These are phyloP conservation scores for Xylaria flabelliformis DNA, from an alignment of 495 filamentous ascomycete genomes.

Conservation along the genomic window DNA sequence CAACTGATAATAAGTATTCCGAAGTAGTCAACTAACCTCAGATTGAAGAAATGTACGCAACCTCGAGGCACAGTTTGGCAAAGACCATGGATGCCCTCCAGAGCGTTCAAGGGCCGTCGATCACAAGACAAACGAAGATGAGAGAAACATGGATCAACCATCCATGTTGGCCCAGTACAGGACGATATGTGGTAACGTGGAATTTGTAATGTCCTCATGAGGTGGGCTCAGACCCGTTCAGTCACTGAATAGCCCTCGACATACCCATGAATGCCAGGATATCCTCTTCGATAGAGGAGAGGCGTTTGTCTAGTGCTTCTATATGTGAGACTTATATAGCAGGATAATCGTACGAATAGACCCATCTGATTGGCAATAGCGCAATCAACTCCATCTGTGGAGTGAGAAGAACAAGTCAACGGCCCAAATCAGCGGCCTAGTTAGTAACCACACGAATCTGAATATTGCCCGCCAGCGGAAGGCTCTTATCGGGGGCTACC, in stretches of 20 bases:
- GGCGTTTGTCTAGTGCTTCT: not conserved
- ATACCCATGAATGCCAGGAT: not conserved
- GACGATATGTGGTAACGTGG: not conserved
- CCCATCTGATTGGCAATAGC: slow-evolving; percentile 3
- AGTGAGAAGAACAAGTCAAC: slow-evolving; percentile 1
- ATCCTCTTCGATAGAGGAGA: not conserved
- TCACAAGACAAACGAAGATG: not conserved
- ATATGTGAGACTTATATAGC: slow-evolving; percentile 16
- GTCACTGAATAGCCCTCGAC: not conserved
- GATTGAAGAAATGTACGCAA: not conserved
- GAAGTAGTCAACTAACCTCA: not conserved
- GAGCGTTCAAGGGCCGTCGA: not conserved
- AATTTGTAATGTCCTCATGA: not conserved
- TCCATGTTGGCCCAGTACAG: not conserved
- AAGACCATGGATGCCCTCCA: not conserved
- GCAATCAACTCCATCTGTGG: not conserved
- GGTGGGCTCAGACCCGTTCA: not conserved
- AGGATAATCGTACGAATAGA: not conserved
- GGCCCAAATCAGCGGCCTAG: not conserved
- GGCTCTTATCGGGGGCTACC: slow-evolving; percentile 8
- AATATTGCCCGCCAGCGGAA: not conserved
- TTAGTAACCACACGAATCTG: not conserved
- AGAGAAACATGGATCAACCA: not conserved
- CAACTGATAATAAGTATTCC: not conserved
- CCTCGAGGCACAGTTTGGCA: not conserved